Percentiles rank a stretch among this genome's conserved stretches.
phyloP scores from a whole-genome alignment of 805 yeast genomes.

The Candida ipomoeae region DNA sequence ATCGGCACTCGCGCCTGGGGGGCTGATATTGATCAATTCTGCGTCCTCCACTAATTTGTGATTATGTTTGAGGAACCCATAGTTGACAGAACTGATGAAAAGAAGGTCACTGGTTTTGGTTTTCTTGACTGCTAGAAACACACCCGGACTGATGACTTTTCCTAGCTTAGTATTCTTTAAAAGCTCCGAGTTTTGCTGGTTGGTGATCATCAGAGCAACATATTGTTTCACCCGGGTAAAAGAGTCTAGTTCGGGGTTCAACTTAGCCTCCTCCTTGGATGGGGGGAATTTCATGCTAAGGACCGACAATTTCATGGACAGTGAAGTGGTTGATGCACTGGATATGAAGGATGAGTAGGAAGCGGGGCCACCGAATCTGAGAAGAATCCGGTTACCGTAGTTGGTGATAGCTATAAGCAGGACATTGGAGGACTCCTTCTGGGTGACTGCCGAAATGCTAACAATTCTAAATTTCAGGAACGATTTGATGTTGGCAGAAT shows the following conservation, averaged over 20 bases:
- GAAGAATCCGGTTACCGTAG: slow-evolving; percentile 76
- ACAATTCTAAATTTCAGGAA: slow-evolving; percentile 53
- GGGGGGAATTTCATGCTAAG: slow-evolving; percentile 64
- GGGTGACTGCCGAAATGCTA: slow-evolving; percentile 57
- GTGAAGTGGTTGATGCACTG: slow-evolving; percentile 21
- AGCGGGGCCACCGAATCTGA: slow-evolving; percentile 44
- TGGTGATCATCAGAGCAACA: slow-evolving; percentile 33
- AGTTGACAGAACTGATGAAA: slow-evolving; percentile 78
- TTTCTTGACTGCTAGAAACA: slow-evolving; percentile 64
- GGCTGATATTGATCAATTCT: slow-evolving; percentile 48
- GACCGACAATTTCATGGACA: slow-evolving; percentile 31
- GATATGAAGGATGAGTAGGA: slow-evolving; percentile 24
- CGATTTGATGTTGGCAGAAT: slow-evolving; percentile 51
- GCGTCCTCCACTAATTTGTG: slow-evolving; percentile 77
- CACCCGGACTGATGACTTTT: slow-evolving; percentile 77
- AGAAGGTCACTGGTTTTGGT: slow-evolving; percentile 45
- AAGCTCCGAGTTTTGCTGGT: slow-evolving; percentile 51
- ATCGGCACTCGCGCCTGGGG: slow-evolving; percentile 17
- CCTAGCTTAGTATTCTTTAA: slow-evolving; percentile 55
- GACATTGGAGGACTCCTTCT: slow-evolving; percentile 61
- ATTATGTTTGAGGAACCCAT: slow-evolving; percentile 73
- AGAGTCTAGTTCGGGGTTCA: slow-evolving; percentile 39
- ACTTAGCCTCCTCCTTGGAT: slow-evolving; percentile 40
- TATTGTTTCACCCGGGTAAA: slow-evolving; percentile 40
- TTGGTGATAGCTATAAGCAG: slow-evolving; percentile 75